A percentile compares a stretch with the other conserved stretches of the same genome.
These are phyloP conservation scores for Candida peoriensis DNA, from an alignment of 805 yeast genomes.

Conservation along the genomic window DNA sequence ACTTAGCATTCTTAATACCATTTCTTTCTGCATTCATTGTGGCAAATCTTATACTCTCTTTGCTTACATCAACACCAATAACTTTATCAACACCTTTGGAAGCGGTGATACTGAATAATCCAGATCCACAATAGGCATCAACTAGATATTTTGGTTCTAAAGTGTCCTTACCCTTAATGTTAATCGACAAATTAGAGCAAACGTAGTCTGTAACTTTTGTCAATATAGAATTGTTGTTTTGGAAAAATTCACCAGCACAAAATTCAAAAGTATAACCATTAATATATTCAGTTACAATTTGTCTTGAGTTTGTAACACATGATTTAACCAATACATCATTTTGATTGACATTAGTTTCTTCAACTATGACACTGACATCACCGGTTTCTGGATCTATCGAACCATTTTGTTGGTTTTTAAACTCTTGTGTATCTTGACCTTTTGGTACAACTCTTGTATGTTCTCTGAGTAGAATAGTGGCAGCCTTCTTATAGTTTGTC, in stretches of 20 bases:
- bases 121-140: constrained; percentile 96
- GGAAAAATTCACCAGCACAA: constrained; percentile 95
- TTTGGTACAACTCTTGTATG: constrained; percentile 41
- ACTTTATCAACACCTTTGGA: constrained; percentile 77
- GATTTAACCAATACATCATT: constrained; percentile 45
- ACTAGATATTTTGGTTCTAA: constrained; percentile 63
- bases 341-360: constrained; percentile 15
- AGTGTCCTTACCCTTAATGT: constrained; percentile 28
- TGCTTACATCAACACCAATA: constrained; percentile 90
- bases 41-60: constrained; percentile 88
- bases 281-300: constrained; percentile 72
- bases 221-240: constrained; percentile 87
- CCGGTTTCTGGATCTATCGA: constrained; percentile 34
- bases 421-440: constrained; percentile 23
- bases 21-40: constrained; percentile 72
- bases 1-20: constrained; percentile 70
- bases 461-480: constrained; percentile 82
- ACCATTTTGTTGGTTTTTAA: constrained; percentile 35
- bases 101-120: constrained; percentile 85
- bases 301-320: constrained; percentile 75
- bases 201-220: constrained; percentile 83
- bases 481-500: constrained; percentile 62
- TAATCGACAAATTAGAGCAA: constrained; percentile 54
- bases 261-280: constrained; percentile 77
- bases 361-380: constrained; percentile 34